Base-by-base conservation (phyloP, 208 protist genomes). In the Zelonia costaricensis region DNA sequence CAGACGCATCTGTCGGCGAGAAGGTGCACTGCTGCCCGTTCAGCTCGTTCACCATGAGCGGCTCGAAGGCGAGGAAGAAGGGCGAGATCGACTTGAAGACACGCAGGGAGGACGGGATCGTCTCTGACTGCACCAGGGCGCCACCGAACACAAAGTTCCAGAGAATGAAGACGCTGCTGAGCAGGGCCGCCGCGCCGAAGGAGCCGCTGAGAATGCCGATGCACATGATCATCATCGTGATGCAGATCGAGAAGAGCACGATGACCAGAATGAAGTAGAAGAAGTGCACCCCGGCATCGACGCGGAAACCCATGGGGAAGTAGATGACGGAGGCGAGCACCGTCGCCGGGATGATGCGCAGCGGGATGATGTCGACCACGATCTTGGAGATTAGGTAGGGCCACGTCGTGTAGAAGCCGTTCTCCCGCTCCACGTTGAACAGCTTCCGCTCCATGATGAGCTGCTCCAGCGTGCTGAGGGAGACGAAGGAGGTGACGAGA, bases 131-230 rank as follows among this genome's bases (percentile, higher is more conserved):
- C 47, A 98, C 90, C 51, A 97, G 68, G 12, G 91, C 77, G 0
- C 91, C 91, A 18, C 91, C 91, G 82, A 97, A 97, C 12, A 97
- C 91, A 60, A 97, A 96, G 72, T 93, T 93, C 86, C 85, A 96
- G 42, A 92, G 59, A 64, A 95, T 95, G 22, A 89, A 64, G 38
- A 95, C 77, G 48, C 86, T 92, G 59, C 87, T 93, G n/a, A 95
- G 31, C 23, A 96, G 78, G 10, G 87, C 91, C 0, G 90, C 91
- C 1, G 84, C 40, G 18, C 91, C 91, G 64, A 94, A 95, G 27
- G 82, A 80, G 30, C 78, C 81, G 10, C 73, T 82, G 25, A 93
- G 23, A 45, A 94, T 84, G 53, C 89, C 90, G 40, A 95, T 80
- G 57, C 82, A 93, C n/a, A 96, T 44, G 9, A 91, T 62, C 39